Conservation (phyloP, 495 filamentous ascomycete species). For the Aspergillus biplanus region DNA sequence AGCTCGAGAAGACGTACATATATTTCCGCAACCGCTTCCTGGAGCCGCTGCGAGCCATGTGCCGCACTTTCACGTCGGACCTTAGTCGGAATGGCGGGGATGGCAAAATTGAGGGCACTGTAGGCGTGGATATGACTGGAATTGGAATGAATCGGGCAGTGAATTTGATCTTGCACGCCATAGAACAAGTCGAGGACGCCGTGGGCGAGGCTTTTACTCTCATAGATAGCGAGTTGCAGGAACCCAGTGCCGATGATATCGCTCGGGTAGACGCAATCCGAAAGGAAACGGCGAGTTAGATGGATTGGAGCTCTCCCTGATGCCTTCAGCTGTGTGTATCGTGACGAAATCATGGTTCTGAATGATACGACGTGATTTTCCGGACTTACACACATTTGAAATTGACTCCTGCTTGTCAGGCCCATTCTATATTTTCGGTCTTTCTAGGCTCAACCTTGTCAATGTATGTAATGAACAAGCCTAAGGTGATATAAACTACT, state of each 20-base stretch:
- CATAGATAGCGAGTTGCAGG: conserved; percentile 35
- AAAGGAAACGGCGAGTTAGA: conserved; percentile 27
- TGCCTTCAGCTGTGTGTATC: not conserved
- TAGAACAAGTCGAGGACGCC: conserved; percentile 45
- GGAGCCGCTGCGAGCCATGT: conserved; percentile 36
- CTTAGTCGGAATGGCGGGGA: conserved; percentile 42
- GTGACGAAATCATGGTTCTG: not conserved
- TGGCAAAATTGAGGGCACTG: conserved; percentile 41
- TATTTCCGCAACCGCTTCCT: conserved; percentile 47
- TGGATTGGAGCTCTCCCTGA: not conserved
- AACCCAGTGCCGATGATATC: conserved; percentile 37
- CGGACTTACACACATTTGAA: not conserved
- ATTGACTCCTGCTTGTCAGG: no score
- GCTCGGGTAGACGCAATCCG: conserved; percentile 34
- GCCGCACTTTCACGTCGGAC: conserved; percentile 41
- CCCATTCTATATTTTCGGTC: no score
- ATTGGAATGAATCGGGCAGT: conserved; percentile 44
- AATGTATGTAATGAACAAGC: no score
- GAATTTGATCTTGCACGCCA: conserved; percentile 38
- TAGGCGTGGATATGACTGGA: conserved; percentile 45
- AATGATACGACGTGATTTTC: not conserved
- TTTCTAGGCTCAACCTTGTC: no score
- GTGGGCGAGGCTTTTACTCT: conserved; percentile 39
- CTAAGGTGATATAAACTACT: no score
- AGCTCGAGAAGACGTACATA: conserved; percentile 41